Evolutionary conservation across 1,284 basidiomycete species (phyloP).

Genomic region (Apiotrichum laibachii): DNA sequence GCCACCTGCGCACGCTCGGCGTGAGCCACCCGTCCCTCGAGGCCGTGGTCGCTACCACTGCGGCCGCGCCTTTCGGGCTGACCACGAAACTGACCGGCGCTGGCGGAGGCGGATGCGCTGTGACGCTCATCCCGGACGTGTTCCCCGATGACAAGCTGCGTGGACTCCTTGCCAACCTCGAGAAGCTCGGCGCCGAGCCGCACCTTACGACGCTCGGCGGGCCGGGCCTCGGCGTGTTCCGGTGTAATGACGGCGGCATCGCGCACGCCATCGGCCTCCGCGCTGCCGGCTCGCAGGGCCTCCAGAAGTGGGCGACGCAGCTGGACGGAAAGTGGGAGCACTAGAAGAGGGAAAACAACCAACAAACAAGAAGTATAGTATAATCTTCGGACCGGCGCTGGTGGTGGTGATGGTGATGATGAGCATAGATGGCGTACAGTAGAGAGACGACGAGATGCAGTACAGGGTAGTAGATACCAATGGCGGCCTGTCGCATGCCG

Average conservation of each 20-base stretch:
- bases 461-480: too few relatives aligned
- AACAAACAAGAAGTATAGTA: too few relatives aligned
- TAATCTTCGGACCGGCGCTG: too few relatives aligned
- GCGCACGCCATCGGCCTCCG: slow-evolving; percentile 6
- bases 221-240: slow-evolving; percentile 74
- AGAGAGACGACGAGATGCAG: too few relatives aligned
- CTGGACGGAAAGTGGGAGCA: slow-evolving; percentile 20
- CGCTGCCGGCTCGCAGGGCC: slow-evolving; percentile 6
- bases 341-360: not conserved
- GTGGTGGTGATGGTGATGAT: too few relatives aligned
- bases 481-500: too few relatives aligned
- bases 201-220: slow-evolving; percentile 93
- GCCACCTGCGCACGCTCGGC: slow-evolving; percentile 78
- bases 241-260: slow-evolving; percentile 11
- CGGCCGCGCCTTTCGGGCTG: slow-evolving; percentile 63
- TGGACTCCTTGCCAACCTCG: slow-evolving; percentile 61
- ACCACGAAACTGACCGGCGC: slow-evolving; percentile 98
- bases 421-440: too few relatives aligned
- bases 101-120: slow-evolving; percentile 97
- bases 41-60: slow-evolving; percentile 69
- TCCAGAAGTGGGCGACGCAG: slow-evolving; percentile 9
- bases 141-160: slow-evolving; percentile 62
- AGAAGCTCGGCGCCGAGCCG: slow-evolving; percentile 69
- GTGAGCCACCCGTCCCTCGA: slow-evolving; percentile 91
- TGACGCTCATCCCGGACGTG: slow-evolving; percentile 89